Evolutionary conservation across 345 rosid genomes (phyloP), one percentile per base, ranked within the genome.

Genomic region (Balakata baccata): DNA sequence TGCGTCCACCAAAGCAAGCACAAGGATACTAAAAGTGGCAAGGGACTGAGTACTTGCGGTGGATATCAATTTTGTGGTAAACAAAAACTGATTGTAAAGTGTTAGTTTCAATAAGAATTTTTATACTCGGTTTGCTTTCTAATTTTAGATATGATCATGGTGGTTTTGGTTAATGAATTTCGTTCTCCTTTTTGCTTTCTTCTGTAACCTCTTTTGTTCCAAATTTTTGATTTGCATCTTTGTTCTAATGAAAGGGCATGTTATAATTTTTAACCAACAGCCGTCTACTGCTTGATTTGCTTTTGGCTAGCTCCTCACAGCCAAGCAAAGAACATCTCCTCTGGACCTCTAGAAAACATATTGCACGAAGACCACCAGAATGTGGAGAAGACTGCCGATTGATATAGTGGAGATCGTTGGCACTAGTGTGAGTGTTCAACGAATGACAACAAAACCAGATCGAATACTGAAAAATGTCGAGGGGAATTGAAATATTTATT

Each of bases 51-150:
- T 51, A 77, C 77, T 73, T 56, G 59, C 75, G 86, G 76, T 82
- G 84, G 83, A 77, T 78, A 82, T 81, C 91, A 87, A 87, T 90
- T 90, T 89, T 90, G 93, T 87, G 96, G 85, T 75, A 79, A 79
- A 84, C 81, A 57, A 74, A 60, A 75, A 86, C 89, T 86, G 89
- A 86, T 86, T 89, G 92, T 89, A 89, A 87, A 89, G 89, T 82
- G 83, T 73, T 87, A 87, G 90, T 77, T 81, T 77, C 71, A 85
- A 84, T 84, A 85, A 89, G 83, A 81, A 82, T 82, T 79, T 79
- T 80, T 57, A 53, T 84, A 81, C 78, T 77, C 64, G 85, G 80
- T 64, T 81, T 76, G 83, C 66, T 77, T 77, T 74, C 73, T 74
- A 78, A 66, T 73, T 74, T 76, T 82, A 82, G 86, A 73, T 84